Base-by-base conservation (phyloP, 2,329 filamentous ascomycete species). In the Colletotrichum phormii region DNA sequence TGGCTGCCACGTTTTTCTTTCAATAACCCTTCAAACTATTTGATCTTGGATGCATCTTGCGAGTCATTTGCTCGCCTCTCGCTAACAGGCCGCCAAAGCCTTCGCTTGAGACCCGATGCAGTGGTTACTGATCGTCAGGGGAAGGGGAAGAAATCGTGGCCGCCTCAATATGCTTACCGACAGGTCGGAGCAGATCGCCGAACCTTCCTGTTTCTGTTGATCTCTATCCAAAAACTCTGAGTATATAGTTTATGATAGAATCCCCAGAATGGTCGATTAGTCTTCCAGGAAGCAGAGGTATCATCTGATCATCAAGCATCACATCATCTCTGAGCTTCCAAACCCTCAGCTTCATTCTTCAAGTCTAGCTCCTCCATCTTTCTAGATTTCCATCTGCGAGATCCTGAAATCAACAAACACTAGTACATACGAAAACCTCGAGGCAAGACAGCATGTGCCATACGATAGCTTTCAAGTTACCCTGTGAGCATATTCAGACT, bases 401-500 rank as follows among this genome's bases (percentile, higher is more conserved):
- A 18, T 46, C 33, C 7, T n/a, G 22, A 11, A 4, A 64, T 15
- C 15, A 15, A 51, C 24, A 26, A n/a, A 2, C 13, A 2, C 62
- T 2, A 6, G n/a, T 26, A n/a, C 9, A 22, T 37, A 8, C 5
- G 33, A 51, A 62, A 46, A 55, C n/a, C 15, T 22, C 42, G 53
- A 31, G 64, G 22, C 35, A 58, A 54, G 37, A 65, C 71, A 77
- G 46, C 67, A 88, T 88, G 87, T 89, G 86, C 76, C 86, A 85
- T 75, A 84, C 86, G 73, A 83, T 84, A 64, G 84, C 82, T 59
- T 88, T 88, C 77, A 86, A 84, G 42, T 81, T 89, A 64, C 83
- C 84, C 58, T 89, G 87, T 78, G 86, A 87, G 78, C 87, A 89
- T 77, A 82, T 88, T 75, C 82, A 82, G 72, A 85, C 83, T 18